Conservation (phyloP, 116 monocot genomes). For the Dioscorea cayenensis region DNA sequence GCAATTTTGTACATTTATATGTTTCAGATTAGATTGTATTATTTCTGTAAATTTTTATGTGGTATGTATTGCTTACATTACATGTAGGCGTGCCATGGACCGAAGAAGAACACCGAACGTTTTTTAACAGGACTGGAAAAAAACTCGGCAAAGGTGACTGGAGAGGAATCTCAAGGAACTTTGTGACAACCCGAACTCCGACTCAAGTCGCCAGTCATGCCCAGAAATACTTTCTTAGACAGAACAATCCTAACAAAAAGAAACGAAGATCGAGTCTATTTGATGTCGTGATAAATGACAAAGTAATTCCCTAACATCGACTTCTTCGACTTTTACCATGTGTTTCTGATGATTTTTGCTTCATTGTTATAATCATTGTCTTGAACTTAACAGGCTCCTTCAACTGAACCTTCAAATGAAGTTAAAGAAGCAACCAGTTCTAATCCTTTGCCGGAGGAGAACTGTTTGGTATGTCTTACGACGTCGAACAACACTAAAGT, state of each 20-base stretch:
- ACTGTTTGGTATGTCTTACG: conserved; percentile 9
- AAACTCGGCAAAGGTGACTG: conserved; percentile 86
- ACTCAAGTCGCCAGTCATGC: conserved; percentile 91
- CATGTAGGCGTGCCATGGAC: conserved; percentile 73
- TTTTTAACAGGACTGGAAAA: conserved; percentile 63
- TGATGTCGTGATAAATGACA: conserved; percentile 39
- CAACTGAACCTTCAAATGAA: conserved; percentile 7
- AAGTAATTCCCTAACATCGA: conserved; percentile 6
- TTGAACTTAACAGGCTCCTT: conserved; percentile 4
- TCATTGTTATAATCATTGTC: neutral
- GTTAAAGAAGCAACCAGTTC: neutral
- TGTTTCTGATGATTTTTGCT: neutral
- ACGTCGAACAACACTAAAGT: no score
- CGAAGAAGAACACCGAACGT: conserved; percentile 76
- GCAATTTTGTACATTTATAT: no score
- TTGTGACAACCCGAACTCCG: conserved; percentile 72
- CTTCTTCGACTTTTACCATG: neutral
- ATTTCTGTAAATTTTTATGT: no score
- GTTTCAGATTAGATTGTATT: no score
- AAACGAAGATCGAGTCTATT: conserved; percentile 59
- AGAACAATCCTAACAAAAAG: conserved; percentile 49
- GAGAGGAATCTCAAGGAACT: conserved; percentile 81
- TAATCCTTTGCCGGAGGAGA: neutral
- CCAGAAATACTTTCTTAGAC: conserved; percentile 79
- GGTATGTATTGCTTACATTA: neutral